phyloP scores from a whole-genome alignment of 208 protist genomes.

The Crithidia thermophila region DNA sequence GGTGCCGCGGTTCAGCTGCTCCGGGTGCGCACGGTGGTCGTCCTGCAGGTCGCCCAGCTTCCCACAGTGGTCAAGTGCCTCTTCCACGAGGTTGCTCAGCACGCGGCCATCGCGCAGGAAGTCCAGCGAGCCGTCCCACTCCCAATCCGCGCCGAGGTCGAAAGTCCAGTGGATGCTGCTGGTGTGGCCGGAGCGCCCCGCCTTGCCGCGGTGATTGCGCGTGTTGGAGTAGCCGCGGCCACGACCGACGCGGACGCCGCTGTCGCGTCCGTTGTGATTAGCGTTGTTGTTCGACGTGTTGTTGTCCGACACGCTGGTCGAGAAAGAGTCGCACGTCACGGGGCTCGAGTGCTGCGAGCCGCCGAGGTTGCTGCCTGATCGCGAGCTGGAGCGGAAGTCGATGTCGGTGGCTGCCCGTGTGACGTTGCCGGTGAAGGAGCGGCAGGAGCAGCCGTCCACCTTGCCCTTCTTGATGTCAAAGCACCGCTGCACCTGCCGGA shows the following conservation, averaged over 20 bases:
- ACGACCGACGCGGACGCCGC: neutral
- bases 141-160: conserved; percentile 33
- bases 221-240: neutral
- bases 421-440: neutral
- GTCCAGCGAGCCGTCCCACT: conserved; percentile 44
- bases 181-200: neutral
- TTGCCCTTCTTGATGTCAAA: conserved; percentile 21
- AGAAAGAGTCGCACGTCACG: neutral
- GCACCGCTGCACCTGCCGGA: conserved; percentile 32
- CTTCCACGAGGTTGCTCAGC: conserved; percentile 36
- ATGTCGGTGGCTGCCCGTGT: neutral
- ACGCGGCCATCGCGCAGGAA: conserved; percentile 49
- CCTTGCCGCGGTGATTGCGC: conserved; percentile 3
- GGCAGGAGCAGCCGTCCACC: neutral
- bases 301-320: neutral
- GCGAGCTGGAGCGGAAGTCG: conserved; percentile 5
- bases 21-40: conserved; percentile 15
- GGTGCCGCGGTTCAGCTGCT: conserved; percentile 14
- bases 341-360: conserved; percentile 1
- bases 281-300: neutral
- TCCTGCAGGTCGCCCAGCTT: conserved; percentile 27
- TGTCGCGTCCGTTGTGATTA: conserved; percentile 15
- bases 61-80: conserved; percentile 34
- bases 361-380: conserved; percentile 3
- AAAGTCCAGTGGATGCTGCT: conserved; percentile 20